phyloP scores from a whole-genome alignment of 2,329 filamentous ascomycete species.

The Grosmannia penicillata region DNA sequence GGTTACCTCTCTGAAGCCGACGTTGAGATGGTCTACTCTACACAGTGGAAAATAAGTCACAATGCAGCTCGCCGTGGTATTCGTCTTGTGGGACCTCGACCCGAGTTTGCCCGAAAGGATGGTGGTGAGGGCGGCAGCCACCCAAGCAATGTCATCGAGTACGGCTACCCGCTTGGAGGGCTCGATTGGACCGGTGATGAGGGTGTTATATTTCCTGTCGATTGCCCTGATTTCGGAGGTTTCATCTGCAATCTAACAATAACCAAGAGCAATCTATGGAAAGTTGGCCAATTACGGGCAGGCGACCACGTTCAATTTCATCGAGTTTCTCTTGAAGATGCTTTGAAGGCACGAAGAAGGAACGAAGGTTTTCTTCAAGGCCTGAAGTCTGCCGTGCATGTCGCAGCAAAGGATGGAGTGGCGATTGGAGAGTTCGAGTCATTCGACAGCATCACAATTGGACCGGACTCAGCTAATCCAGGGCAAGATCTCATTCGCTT shows the following conservation, averaged over 20 bases:
- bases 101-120: constrained; percentile 1
- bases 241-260: constrained; percentile 17
- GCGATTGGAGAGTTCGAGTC: neutral
- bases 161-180: constrained; percentile 11
- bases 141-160: constrained; percentile 4
- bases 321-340: neutral
- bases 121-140: constrained; percentile 6
- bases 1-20: constrained; percentile 15
- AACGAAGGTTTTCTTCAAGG: neutral
- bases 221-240: constrained; percentile 19
- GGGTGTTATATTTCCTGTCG: constrained; percentile 18
- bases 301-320: constrained; percentile 11
- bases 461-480: neutral
- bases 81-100: constrained; percentile 1
- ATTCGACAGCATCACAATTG: neutral
- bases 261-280: constrained; percentile 20
- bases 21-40: neutral
- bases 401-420: too few species aligned
- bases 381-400: neutral
- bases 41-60: constrained; percentile 3
- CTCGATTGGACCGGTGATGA: constrained; percentile 21
- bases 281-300: constrained; percentile 19
- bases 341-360: neutral
- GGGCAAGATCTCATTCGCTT: neutral
- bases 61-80: constrained; percentile 4